Percentiles rank a stretch among this genome's conserved stretches.
These are phyloP conservation scores for Colletotrichum agaves DNA, from an alignment of 2,329 filamentous ascomycete genomes.

Conservation along the genomic window DNA sequence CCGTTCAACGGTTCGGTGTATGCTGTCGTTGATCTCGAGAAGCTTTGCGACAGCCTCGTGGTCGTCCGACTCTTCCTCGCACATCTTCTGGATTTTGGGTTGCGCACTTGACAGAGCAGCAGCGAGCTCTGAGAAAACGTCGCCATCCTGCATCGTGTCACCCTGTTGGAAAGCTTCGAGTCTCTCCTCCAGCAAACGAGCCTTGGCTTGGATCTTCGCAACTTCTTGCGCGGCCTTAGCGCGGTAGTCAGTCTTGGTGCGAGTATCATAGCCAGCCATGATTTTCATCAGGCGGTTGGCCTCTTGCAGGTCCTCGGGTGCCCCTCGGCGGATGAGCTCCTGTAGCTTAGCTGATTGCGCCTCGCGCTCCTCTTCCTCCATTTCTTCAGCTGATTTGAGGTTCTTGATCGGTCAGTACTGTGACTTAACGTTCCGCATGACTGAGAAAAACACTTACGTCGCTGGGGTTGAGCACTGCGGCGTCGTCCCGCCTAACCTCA, in stretches of 20 bases:
- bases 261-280: constrained; percentile 97
- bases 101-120: constrained; percentile 91
- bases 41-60: constrained; percentile 95
- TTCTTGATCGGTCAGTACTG: constrained; percentile 66
- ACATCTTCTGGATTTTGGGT: constrained; percentile 99
- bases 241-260: constrained; percentile 96
- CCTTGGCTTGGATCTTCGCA: constrained; percentile 94
- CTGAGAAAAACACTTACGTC: constrained; percentile 72
- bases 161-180: constrained; percentile 85
- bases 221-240: constrained; percentile 98
- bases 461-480: constrained; percentile 94
- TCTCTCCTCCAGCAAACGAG: constrained; percentile 90
- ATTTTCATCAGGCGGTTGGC: constrained; percentile 98
- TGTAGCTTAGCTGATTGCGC: constrained; percentile 98
- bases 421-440: neutral
- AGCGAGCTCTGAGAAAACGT: constrained; percentile 85
- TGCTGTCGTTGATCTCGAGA: constrained; percentile 98
- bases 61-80: constrained; percentile 97
- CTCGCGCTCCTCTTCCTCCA: constrained; percentile 96
- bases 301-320: constrained; percentile 93
- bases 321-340: constrained; percentile 91
- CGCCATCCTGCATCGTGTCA: constrained; percentile 77
- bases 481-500: constrained; percentile 91
- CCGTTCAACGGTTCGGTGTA: constrained; percentile 93
- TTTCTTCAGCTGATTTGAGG: constrained; percentile 94